phyloP scores from a whole-genome alignment of 2,329 filamentous ascomycete species.

The Colletotrichum liaoningense region DNA sequence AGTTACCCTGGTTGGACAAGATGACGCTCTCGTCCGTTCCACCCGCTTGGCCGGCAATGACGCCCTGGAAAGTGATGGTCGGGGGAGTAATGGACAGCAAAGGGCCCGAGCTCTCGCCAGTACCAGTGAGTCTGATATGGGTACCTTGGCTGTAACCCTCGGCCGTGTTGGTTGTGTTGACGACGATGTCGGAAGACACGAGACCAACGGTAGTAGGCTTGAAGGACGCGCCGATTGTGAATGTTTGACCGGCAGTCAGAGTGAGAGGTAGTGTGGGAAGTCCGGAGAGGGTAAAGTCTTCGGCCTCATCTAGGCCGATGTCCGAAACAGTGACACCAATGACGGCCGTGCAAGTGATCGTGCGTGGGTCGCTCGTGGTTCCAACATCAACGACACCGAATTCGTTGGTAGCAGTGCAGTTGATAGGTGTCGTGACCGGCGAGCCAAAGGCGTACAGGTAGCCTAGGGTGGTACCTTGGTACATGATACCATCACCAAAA shows the following conservation, averaged over 20 bases:
- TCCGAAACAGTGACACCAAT: constrained; percentile 54
- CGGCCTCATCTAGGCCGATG: constrained; percentile 47
- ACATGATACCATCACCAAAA: constrained; percentile 67
- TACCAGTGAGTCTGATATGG: constrained; percentile 59
- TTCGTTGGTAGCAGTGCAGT: constrained; percentile 61
- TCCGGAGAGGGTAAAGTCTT: constrained; percentile 51
- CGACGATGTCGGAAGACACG: constrained; percentile 57
- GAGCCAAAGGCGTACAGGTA: constrained; percentile 67
- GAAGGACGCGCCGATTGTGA: constrained; percentile 59
- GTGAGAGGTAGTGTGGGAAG: constrained; percentile 45
- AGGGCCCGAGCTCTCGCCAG: constrained; percentile 57
- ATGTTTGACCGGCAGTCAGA: constrained; percentile 48
- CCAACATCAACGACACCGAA: constrained; percentile 53
- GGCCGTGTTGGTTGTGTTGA: constrained; percentile 59
- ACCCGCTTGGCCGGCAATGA: constrained; percentile 56
- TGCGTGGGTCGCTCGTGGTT: constrained; percentile 38
- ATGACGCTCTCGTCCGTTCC: constrained; percentile 56
- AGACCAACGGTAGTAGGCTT: constrained; percentile 58
- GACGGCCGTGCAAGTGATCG: constrained; percentile 60
- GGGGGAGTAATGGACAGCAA: constrained; percentile 60
- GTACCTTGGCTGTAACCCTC: constrained; percentile 59
- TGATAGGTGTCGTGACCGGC: constrained; percentile 63
- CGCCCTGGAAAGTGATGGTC: constrained; percentile 59
- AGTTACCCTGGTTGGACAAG: constrained; percentile 62
- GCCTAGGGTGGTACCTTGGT: constrained; percentile 63